These are phyloP conservation scores for Dissophora globulifera DNA, from an alignment of 192 early-diverging fungal genomes.

Conservation along the genomic window DNA sequence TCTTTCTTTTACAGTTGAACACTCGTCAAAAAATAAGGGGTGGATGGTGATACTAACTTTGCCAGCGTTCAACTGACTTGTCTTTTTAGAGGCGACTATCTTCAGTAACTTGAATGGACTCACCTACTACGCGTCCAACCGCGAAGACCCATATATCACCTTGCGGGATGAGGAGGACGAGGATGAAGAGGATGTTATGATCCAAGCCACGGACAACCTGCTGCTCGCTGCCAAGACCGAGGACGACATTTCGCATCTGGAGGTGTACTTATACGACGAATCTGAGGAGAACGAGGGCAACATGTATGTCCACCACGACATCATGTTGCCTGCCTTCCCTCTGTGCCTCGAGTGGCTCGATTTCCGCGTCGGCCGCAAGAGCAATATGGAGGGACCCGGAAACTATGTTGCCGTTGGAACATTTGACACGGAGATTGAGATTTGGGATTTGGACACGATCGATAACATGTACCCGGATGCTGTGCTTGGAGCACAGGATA, in stretches of 20 bases:
- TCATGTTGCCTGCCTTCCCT: constrained; percentile 97
- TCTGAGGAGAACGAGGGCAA: constrained; percentile 82
- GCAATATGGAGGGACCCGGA: constrained; percentile 63
- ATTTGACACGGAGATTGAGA: constrained; percentile 97
- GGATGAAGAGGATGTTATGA: constrained; percentile 84
- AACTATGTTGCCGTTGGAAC: constrained; percentile 97
- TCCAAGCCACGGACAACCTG: constrained; percentile 86
- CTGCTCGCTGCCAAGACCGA: constrained; percentile 95
- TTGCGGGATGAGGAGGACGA: constrained; percentile 77
- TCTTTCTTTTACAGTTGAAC: not conserved
- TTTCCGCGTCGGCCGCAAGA: constrained; percentile 79
- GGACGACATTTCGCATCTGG: constrained; percentile 96
- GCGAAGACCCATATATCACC: constrained; percentile 89
- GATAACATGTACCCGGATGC: constrained; percentile 93
- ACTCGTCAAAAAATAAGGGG: no score
- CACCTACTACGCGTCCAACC: constrained; percentile 82
- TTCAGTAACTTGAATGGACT: constrained; percentile 91
- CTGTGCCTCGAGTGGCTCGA: constrained; percentile 97
- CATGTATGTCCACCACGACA: constrained; percentile 97
- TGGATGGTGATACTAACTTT: no score
- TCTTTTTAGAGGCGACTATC: constrained; percentile 68
- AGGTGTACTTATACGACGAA: constrained; percentile 91
- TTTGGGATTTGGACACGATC: constrained; percentile 96
- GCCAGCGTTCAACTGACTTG: not conserved
- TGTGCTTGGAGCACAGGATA: constrained; percentile 81